phyloP scores from a whole-genome alignment of 768 basidiomycete genomes.

The Lactifluus piperatus region DNA sequence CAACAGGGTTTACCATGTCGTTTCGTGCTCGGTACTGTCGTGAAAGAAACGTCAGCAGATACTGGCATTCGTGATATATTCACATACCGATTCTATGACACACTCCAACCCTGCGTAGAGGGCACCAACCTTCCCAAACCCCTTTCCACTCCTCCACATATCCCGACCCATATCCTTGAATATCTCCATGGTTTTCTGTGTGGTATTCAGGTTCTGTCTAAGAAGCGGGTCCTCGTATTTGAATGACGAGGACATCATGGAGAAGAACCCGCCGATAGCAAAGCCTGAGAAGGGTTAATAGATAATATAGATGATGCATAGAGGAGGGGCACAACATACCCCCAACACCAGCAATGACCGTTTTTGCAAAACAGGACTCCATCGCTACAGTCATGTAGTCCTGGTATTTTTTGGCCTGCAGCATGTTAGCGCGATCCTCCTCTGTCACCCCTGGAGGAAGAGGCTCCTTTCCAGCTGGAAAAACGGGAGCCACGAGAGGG shows the following conservation, averaged over 20 bases:
- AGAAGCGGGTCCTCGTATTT: constrained; percentile 90
- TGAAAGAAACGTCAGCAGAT: neutral
- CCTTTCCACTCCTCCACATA: constrained; percentile 86
- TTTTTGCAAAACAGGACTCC: constrained; percentile 85
- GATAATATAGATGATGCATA: neutral
- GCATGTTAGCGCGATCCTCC: constrained; percentile 59
- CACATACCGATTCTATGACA: constrained; percentile 83
- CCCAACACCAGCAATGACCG: constrained; percentile 67
- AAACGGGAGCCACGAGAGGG: constrained; percentile 58
- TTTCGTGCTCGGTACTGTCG: constrained; percentile 89
- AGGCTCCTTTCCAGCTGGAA: constrained; percentile 79
- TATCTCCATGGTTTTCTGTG: constrained; percentile 75
- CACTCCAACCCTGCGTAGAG: constrained; percentile 95
- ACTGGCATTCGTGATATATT: neutral
- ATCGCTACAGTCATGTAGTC: constrained; percentile 58
- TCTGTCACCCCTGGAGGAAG: constrained; percentile 77
- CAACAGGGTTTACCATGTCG: constrained; percentile 86
- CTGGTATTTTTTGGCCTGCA: constrained; percentile 73
- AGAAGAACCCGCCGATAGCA: constrained; percentile 90
- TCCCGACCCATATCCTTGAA: constrained; percentile 92
- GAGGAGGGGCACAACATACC: constrained; percentile 43
- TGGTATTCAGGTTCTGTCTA: constrained; percentile 50
- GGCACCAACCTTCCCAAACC: constrained; percentile 91
- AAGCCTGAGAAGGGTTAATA: constrained; percentile 49
- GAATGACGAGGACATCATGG: constrained; percentile 92